Evolutionary conservation across 2,329 filamentous ascomycete species (phyloP).

Genomic region (Penicillium oxalicum): DNA sequence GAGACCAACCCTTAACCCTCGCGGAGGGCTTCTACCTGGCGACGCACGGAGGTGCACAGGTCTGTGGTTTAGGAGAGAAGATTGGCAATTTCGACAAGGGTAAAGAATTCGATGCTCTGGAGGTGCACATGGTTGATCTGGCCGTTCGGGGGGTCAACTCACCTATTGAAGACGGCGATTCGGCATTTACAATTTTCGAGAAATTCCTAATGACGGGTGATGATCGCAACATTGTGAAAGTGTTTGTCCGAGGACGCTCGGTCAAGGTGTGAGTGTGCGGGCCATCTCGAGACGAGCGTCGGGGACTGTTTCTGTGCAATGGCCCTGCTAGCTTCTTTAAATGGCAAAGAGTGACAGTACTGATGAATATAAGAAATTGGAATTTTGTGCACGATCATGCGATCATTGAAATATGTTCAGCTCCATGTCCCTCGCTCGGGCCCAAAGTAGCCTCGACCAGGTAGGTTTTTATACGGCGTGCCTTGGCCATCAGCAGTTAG

Average conservation of each 20-base stretch:
- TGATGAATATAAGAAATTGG: too few relatives aligned
- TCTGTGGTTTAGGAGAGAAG: slow-evolving; percentile 49
- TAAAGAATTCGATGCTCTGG: slow-evolving; percentile 58
- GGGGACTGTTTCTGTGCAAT: too few relatives aligned
- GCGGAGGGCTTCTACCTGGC: slow-evolving; percentile 55
- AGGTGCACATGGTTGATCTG: slow-evolving; percentile 39
- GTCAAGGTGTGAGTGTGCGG: slow-evolving; percentile 21
- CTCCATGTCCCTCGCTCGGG: slow-evolving; percentile 24
- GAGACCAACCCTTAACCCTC: slow-evolving; percentile 44
- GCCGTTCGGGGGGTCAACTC: slow-evolving; percentile 45
- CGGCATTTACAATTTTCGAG: slow-evolving; percentile 47
- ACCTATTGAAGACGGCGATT: slow-evolving; percentile 48
- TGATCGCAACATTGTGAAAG: slow-evolving; percentile 54
- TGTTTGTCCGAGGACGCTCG: slow-evolving; percentile 48
- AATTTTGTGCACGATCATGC: neutral
- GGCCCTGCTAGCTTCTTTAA: too few relatives aligned
- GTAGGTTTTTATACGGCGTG: slow-evolving; percentile 28
- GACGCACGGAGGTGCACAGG: slow-evolving; percentile 56
- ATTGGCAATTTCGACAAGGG: slow-evolving; percentile 54
- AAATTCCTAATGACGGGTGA: slow-evolving; percentile 63
- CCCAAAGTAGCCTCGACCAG: slow-evolving; percentile 27
- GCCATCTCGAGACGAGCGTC: too few relatives aligned
- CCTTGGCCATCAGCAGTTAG: slow-evolving; percentile 40
- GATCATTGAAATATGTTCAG: slow-evolving; percentile 6
- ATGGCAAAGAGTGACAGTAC: too few relatives aligned